phyloP scores from a whole-genome alignment of 306 rosid species.

The Coriaria nepalensis region DNA sequence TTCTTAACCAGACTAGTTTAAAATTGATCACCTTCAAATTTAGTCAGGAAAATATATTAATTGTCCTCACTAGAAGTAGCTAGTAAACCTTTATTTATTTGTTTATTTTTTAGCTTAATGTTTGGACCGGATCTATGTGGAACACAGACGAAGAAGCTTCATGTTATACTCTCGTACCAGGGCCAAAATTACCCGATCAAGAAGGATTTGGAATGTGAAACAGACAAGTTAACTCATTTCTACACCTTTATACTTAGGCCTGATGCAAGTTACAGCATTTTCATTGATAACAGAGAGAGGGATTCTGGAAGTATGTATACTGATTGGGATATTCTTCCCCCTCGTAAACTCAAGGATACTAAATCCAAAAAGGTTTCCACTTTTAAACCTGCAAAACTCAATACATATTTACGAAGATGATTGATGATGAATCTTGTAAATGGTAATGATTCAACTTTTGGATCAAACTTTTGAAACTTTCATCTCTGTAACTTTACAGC shows the following conservation, averaged over 20 bases:
- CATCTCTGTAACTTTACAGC: conserved; percentile 26
- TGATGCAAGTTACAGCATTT: conserved; percentile 74
- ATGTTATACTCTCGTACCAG: conserved; percentile 74
- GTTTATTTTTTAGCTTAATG: conserved; percentile 42
- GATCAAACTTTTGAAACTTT: too few relatives aligned
- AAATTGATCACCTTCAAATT: too few relatives aligned
- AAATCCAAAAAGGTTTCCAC: conserved; percentile 41
- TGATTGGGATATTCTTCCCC: conserved; percentile 99
- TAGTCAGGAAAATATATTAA: too few relatives aligned
- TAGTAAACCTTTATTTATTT: not conserved
- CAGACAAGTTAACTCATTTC: conserved; percentile 91
- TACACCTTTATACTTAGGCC: conserved; percentile 88
- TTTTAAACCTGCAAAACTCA: not conserved
- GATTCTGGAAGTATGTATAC: conserved; percentile 92
- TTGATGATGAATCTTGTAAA: too few relatives aligned
- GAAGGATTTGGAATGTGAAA: conserved; percentile 91
- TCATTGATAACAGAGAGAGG: conserved; percentile 79
- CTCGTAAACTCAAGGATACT: conserved; percentile 74
- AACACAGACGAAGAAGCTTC: conserved; percentile 87
- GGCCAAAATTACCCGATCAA: conserved; percentile 94
- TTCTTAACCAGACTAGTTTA: conserved; percentile 1
- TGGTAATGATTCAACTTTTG: too few relatives aligned
- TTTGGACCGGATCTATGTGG: conserved; percentile 98
- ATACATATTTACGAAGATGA: too few relatives aligned
- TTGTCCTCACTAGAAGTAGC: too few relatives aligned